Base-by-base conservation (phyloP, 225 moss, liverwort and hornwort genomes). In the Polytrichum commune region DNA sequence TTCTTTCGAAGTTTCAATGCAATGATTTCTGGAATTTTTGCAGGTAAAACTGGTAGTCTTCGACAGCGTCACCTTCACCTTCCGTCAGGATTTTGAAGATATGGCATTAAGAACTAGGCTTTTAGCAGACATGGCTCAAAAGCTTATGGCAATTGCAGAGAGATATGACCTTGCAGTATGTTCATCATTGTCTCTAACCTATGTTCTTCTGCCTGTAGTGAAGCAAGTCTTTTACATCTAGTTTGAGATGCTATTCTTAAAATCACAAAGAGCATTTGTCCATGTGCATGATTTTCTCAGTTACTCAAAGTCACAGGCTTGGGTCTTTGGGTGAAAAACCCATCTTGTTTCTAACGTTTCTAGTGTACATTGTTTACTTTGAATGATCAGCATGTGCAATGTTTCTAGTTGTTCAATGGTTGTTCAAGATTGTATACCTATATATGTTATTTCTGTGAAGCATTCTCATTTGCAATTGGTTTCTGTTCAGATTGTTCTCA, bases 1-100 rank as follows among this genome's bases (percentile, higher is more conserved):
- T 46, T 38, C 38, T 10, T 38, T 46, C 16, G 46, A 46, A 46
- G 46, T 46, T 46, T 3, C 46, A 46, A 46, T 46, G 46, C 16
- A 46, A 10, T 46, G 16, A 16, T 46, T 46, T 46, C 46, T 63
- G 74, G 70, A 28, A 2, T 62, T 76, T 75, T 84, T 46, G 63
- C 89, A 96, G 96, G 96, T 96, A 75, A 92, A 86, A 61, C 84
- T 96, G 56, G 87, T 98, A 71, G 84, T 98, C 67, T 85, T 98
- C 38, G 98, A 98, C 72, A 98, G 98, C 78, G 75, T 98, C 29
- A 93, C 98, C 54, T 95, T 95, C 77, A 88, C 90, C 71, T 95
- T 98, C 71, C 95, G 98, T 57, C 98, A 98, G 76, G 98, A 92
- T 57, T 95, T 95, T 82, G 88, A 91, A 55, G 90, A 94, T 53